Base-by-base conservation (phyloP, 2,329 filamentous ascomycete species). In the Microthyrium microscopicum region DNA sequence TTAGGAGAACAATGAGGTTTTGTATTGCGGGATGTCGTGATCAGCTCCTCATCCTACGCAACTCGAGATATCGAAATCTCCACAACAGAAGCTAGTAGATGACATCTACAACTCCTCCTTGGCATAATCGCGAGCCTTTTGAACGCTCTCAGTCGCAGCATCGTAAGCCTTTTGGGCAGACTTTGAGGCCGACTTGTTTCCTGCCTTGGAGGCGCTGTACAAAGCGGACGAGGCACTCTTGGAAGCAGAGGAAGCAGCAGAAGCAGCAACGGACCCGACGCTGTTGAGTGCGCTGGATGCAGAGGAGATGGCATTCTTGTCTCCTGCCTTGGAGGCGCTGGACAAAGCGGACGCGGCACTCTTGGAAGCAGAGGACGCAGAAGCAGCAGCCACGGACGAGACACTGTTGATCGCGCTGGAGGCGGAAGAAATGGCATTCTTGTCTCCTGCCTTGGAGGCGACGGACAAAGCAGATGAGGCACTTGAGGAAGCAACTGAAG, bases 101-200 rank as follows among this genome's bases (percentile, higher is more conserved):
- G n/a, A n/a, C 16, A 20, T 37, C 38, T 60, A 62, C 54, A 62
- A 57, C 52, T 62, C 58, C 39, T 60, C 47, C 54, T 60, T 60
- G 42, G 49, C 48, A 35, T 42, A 40, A 40, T 54, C 50, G 18
- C 48, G 50, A 26, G 51, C 52, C 8, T 25, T 28, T 30, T 42
- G 46, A 11, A 40, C 48, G 33, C 46, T 50, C 34, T 51, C 46
- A 20, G 44, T 41, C n/a, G 47, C 53, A 13, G 47, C 48, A 36
- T 51, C 44, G 28, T 44, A 48, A 20, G 41, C 51, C 37, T 47
- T 51, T 39, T 49, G 17, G 15, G 35, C 35, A 22, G 26, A 20
- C 21, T 34, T 36, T 13, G 26, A 24, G 20, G 27, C 38, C 9
- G 13, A 13, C 6, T 11, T 27, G 5, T 29, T 35, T 15, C 44